These are phyloP conservation scores for Backusella parvicylindrica DNA, from an alignment of 192 early-diverging fungal species.

Conservation along the genomic window DNA sequence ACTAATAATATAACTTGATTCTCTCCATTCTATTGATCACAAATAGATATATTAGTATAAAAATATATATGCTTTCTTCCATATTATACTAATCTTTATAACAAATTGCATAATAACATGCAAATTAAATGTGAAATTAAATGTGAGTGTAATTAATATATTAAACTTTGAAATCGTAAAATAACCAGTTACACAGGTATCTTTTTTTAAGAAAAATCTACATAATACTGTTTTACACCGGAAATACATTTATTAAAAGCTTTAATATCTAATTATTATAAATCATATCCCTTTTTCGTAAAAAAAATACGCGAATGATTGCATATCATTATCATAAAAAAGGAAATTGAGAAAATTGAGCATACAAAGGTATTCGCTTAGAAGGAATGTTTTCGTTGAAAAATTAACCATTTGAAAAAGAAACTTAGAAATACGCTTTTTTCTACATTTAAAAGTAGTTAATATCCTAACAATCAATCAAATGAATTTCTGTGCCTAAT, in stretches of 20 bases:
- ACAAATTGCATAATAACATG: background rate
- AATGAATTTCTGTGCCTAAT: background rate
- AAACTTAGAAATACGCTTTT: background rate
- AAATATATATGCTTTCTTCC: background rate
- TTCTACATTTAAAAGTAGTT: background rate
- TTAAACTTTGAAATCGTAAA: background rate
- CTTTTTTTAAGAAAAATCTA: too few species aligned
- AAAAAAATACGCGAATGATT: background rate
- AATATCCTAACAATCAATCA: background rate
- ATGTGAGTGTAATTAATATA: background rate
- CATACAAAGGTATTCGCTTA: background rate
- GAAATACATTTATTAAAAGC: too few species aligned
- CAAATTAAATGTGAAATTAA: background rate
- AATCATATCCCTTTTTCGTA: background rate
- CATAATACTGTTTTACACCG: too few species aligned
- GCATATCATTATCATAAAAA: too few species aligned
- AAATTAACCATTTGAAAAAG: background rate
- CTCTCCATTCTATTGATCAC: background rate
- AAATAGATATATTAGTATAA: background rate
- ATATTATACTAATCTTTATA: background rate
- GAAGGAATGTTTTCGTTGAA: background rate
- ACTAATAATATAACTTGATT: background rate
- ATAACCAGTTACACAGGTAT: too few species aligned
- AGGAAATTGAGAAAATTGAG: background rate
- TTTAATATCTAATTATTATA: background rate